Conservation (phyloP, 768 basidiomycete species). For the Hortiboletus flavorubellus region DNA sequence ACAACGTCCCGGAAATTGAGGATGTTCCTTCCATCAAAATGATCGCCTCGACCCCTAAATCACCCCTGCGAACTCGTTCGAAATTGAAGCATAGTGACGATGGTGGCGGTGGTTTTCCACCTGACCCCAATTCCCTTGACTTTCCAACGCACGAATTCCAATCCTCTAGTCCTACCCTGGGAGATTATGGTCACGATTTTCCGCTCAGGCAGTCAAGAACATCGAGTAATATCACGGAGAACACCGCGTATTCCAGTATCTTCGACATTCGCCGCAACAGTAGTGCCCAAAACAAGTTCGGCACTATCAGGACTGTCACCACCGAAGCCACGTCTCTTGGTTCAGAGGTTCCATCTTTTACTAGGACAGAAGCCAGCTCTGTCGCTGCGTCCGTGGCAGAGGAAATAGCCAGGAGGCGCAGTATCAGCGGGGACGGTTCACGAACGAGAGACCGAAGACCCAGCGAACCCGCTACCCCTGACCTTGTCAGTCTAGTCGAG, state of each 20-base stretch:
- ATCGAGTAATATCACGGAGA: slow-evolving; percentile 58
- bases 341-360: slow-evolving; percentile 61
- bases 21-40: slow-evolving; percentile 37
- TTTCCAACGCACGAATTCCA: slow-evolving; percentile 36
- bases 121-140: slow-evolving; percentile 24
- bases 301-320: slow-evolving; percentile 77
- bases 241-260: slow-evolving; percentile 56
- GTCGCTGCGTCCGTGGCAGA: slow-evolving; percentile 51
- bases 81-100: slow-evolving; percentile 16
- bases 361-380: slow-evolving; percentile 58
- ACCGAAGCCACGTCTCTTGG: slow-evolving; percentile 71
- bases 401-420: slow-evolving; percentile 38
- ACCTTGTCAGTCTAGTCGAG: slow-evolving; percentile 67
- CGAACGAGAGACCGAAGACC: slow-evolving; percentile 54
- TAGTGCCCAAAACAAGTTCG: slow-evolving; percentile 57
- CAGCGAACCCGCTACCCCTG: slow-evolving; percentile 59
- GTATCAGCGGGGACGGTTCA: slow-evolving; percentile 21
- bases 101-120: slow-evolving; percentile 4
- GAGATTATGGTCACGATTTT: slow-evolving; percentile 33
- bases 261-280: slow-evolving; percentile 49
- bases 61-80: slow-evolving; percentile 48
- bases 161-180: slow-evolving; percentile 30
- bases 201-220: slow-evolving; percentile 59
- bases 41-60: slow-evolving; percentile 41
- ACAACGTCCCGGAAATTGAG: slow-evolving; percentile 33